phyloP scores from a whole-genome alignment of 768 basidiomycete species.

The Leucosporidium yakuticum region DNA sequence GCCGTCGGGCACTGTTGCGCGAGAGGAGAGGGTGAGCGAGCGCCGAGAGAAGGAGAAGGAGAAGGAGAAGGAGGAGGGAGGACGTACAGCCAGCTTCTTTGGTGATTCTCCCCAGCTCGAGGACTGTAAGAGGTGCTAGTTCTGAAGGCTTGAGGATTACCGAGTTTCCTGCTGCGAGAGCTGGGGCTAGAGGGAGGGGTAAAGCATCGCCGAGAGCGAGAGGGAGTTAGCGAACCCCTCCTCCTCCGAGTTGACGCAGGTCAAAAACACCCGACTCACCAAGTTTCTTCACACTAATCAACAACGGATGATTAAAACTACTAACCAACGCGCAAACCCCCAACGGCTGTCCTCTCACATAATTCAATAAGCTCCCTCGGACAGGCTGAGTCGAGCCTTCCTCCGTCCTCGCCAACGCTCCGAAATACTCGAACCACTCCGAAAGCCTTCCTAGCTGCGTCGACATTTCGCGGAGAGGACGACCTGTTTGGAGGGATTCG shows the following conservation, averaged over 20 bases:
- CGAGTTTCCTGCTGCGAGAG: constrained; percentile 19
- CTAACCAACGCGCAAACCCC: constrained; percentile 88
- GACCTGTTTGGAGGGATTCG: constrained; percentile 35
- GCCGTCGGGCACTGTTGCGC: constrained; percentile 65
- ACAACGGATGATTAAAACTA: constrained; percentile 69
- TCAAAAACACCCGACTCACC: constrained; percentile 48
- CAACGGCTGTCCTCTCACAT: constrained; percentile 69
- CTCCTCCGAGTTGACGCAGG: constrained; percentile 42
- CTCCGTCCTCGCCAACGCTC: constrained; percentile 65
- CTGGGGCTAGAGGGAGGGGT: too few species aligned
- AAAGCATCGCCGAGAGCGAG: background rate
- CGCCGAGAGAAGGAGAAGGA: too few species aligned
- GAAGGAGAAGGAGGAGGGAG: too few species aligned
- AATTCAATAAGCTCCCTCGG: constrained; percentile 65
- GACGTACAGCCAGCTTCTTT: constrained; percentile 59
- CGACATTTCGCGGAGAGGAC: constrained; percentile 76
- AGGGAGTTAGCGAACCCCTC: background rate
- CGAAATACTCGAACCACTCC: constrained; percentile 74
- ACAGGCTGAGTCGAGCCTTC: constrained; percentile 63
- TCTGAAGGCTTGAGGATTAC: constrained; percentile 28
- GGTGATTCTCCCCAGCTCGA: constrained; percentile 66
- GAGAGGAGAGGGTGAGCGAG: background rate
- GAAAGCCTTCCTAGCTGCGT: constrained; percentile 70
- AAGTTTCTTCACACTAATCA: constrained; percentile 84
- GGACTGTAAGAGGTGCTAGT: constrained; percentile 68